These are phyloP conservation scores for Verticillium albo-atrum DNA, from an alignment of 2,329 filamentous ascomycete genomes.

Conservation along the genomic window DNA sequence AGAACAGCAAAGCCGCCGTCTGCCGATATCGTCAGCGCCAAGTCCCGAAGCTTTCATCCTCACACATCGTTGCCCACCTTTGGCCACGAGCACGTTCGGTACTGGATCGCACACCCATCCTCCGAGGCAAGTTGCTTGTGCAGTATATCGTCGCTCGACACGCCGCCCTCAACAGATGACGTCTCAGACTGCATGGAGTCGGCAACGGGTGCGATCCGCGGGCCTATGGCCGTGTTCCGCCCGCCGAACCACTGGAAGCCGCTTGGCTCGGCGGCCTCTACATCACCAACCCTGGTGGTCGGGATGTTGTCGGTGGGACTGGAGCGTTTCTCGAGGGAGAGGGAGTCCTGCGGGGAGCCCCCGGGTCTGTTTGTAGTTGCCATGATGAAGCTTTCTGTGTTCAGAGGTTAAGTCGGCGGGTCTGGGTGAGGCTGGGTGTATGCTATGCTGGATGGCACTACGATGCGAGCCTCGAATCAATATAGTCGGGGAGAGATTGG, in stretches of 20 bases:
- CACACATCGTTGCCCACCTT: conserved; percentile 41
- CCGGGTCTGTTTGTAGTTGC: background rate
- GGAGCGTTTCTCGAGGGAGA: background rate
- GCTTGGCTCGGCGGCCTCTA: background rate
- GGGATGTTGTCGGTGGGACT: background rate
- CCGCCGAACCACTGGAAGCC: conserved; percentile 27
- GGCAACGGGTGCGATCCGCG: conserved; percentile 45
- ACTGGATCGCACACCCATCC: conserved; percentile 76
- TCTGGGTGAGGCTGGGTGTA: background rate
- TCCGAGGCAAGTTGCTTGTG: conserved; percentile 71
- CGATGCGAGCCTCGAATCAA: background rate
- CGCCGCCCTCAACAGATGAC: conserved; percentile 31
- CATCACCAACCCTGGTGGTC: background rate
- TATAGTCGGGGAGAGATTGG: background rate
- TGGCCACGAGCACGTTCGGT: conserved; percentile 89
- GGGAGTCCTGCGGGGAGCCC: background rate
- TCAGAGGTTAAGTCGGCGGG: background rate
- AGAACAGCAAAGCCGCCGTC: conserved; percentile 87
- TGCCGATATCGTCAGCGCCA: background rate
- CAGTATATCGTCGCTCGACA: conserved; percentile 43
- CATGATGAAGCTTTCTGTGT: background rate
- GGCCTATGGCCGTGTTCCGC: conserved; percentile 37
- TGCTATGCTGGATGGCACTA: background rate
- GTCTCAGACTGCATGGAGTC: conserved; percentile 24
- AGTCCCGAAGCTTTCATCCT: too few relatives aligned